Evolutionary conservation across 1,284 basidiomycete genomes (phyloP).

Genomic region (Marasmius sp.): DNA sequence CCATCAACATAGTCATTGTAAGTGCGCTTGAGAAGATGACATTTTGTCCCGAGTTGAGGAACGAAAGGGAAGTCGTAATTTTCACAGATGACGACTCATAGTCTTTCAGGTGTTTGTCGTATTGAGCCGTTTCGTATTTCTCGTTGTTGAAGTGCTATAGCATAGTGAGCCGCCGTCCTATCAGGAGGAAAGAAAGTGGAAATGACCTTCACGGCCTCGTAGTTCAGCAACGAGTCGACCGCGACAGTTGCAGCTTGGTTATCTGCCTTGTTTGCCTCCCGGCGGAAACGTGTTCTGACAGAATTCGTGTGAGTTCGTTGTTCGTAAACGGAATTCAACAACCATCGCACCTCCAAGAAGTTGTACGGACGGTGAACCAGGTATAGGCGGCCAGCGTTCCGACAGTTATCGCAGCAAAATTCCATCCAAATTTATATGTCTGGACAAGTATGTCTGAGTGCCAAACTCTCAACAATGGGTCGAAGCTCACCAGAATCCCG

Average conservation of each 20-base stretch:
- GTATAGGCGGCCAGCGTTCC: slow-evolving; percentile 89
- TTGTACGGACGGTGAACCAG: slow-evolving; percentile 96
- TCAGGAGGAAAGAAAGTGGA: neutral
- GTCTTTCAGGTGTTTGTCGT: slow-evolving; percentile 84
- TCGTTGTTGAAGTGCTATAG: slow-evolving; percentile 96
- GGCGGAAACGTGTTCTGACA: slow-evolving; percentile 87
- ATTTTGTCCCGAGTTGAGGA: slow-evolving; percentile 95
- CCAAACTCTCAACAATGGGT: neutral
- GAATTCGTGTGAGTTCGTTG: slow-evolving; percentile 1
- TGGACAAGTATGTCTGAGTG: slow-evolving; percentile 28
- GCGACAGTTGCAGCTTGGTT: slow-evolving; percentile 94
- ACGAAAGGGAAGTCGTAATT: slow-evolving; percentile 92
- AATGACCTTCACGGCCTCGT: slow-evolving; percentile 93
- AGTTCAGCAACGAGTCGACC: slow-evolving; percentile 96
- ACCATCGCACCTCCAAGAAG: slow-evolving; percentile 80
- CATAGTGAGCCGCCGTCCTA: slow-evolving; percentile 8
- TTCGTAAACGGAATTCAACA: neutral
- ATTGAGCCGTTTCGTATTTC: slow-evolving; percentile 86
- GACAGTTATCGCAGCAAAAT: slow-evolving; percentile 91
- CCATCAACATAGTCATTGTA: slow-evolving; percentile 95
- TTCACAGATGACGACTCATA: slow-evolving; percentile 94
- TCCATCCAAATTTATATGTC: slow-evolving; percentile 97
- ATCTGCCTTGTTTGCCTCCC: slow-evolving; percentile 94
- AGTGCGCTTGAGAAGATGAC: slow-evolving; percentile 92
- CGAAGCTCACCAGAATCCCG: slow-evolving; percentile 79